A percentile compares a stretch with the other conserved stretches of the same genome.
Evolutionary conservation across 2,329 filamentous ascomycete species (phyloP).

Genomic region (Calonectria henricotiae): DNA sequence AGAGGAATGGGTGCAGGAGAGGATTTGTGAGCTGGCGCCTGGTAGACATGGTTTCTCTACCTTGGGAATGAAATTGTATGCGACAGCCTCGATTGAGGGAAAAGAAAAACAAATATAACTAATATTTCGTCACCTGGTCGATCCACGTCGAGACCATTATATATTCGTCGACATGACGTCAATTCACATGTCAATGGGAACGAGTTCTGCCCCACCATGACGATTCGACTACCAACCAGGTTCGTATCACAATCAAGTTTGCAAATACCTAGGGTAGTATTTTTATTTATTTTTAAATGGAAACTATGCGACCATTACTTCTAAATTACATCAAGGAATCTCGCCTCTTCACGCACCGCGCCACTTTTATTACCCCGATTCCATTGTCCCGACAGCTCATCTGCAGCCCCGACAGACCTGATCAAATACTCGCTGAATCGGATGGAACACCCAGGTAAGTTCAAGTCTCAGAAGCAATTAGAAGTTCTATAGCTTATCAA

Average conservation of each 20-base stretch:
- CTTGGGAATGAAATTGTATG: background rate
- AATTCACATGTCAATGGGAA: slow-evolving; percentile 23
- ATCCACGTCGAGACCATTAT: background rate
- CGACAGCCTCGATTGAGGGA: background rate
- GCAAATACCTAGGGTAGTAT: background rate
- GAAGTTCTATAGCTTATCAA: background rate
- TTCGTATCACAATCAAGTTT: background rate
- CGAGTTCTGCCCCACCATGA: slow-evolving; percentile 6
- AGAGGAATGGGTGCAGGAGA: slow-evolving; percentile 71
- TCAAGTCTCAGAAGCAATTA: too few species aligned
- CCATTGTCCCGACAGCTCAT: background rate
- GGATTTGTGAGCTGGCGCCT: slow-evolving; percentile 54
- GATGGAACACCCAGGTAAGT: slow-evolving; percentile 8
- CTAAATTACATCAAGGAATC: slow-evolving; percentile 4
- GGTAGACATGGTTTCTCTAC: background rate
- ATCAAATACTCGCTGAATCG: background rate
- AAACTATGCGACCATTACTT: background rate
- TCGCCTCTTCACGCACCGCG: background rate
- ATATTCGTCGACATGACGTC: slow-evolving; percentile 23
- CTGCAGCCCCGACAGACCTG: background rate
- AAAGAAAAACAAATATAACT: background rate
- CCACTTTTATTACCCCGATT: background rate
- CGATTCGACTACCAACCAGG: slow-evolving; percentile 2
- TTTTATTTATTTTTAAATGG: background rate
- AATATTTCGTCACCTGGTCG: background rate